Conservation (phyloP, 1,284 basidiomycete species). For the Sanghuangporus baumii region DNA sequence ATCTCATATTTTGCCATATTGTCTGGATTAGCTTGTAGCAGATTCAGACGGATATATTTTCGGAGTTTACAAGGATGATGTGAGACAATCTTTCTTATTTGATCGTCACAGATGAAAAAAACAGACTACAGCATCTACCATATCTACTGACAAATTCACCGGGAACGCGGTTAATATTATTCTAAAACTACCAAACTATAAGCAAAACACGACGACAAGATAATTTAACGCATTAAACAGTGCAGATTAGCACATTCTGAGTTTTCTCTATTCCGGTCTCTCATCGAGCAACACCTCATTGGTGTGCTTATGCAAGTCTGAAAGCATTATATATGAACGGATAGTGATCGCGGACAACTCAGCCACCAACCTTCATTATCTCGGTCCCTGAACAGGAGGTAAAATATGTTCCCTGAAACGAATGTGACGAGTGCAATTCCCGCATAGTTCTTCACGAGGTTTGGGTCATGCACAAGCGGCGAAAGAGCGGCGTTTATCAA, state of each 20-base stretch:
- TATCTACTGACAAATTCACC: too few species aligned
- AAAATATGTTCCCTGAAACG: conserved; percentile 32
- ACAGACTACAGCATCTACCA: too few species aligned
- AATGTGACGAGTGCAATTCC: conserved; percentile 31
- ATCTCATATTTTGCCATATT: too few species aligned
- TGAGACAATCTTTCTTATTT: too few species aligned
- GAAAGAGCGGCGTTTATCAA: conserved; percentile 11
- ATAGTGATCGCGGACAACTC: background rate
- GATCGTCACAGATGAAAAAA: too few species aligned
- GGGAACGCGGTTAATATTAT: too few species aligned
- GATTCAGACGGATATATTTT: too few species aligned
- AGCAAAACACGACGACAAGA: background rate
- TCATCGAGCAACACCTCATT: background rate
- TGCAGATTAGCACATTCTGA: background rate
- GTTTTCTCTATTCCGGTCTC: background rate
- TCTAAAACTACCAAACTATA: background rate
- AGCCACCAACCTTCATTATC: conserved; percentile 19
- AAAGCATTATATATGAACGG: background rate
- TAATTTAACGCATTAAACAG: background rate
- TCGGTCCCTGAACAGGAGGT: conserved; percentile 27
- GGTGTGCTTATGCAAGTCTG: background rate
- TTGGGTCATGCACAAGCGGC: conserved; percentile 32
- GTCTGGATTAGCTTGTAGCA: too few species aligned
- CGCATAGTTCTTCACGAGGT: conserved; percentile 29
- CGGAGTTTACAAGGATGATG: too few species aligned